Base-by-base conservation (phyloP, 2,329 filamentous ascomycete genomes). In the Fusarium nisikadoi region DNA sequence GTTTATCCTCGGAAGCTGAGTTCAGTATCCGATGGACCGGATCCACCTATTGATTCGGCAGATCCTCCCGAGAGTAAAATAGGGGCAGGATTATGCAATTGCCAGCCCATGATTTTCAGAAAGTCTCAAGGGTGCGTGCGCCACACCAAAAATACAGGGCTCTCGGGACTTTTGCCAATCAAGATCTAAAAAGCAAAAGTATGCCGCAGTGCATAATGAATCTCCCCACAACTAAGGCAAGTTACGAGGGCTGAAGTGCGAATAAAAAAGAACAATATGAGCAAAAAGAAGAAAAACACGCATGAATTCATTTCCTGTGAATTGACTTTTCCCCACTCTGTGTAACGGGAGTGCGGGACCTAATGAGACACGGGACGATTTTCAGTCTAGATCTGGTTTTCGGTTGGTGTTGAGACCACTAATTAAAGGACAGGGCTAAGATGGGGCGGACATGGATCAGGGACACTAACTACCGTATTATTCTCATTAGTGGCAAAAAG, bases 51-150 rank as follows among this genome's bases (percentile, higher is more conserved):
- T 3, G 17, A 36, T 16, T 6, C 9, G 23, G 31, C 20, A 20
- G 31, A 36, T 35, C n/a, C 17, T 35, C 31, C 31, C 4, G 17
- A 1, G 2, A 10, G 12, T 1, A 16, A 11, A 20, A 4, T 8
- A 52, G 6, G 31, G 31, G 12, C 36, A 43, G 27, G 36, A 36
- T 16, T 23, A 19, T 31, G 3, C n/a, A n/a, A n/a, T n/a, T n/a
- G n/a, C 3, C 5, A 17, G 20, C 27, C 45, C 27, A 27, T 31
- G 27, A 27, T n/a, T 25, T 25, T 25, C 23, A 25, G 23, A 25
- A 25, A 25, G 23, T 25, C 23, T 25, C 23, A 25, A 25, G 23
- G 23, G 23, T 25, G 23, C 23, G 23, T 25, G 23, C 23, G 23
- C 23, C 23, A 5, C 23, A 25, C 23, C 23, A 25, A 20, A 11